phyloP scores from a whole-genome alignment of 1,139 yeast genomes.

The Protomyces inundatus region DNA sequence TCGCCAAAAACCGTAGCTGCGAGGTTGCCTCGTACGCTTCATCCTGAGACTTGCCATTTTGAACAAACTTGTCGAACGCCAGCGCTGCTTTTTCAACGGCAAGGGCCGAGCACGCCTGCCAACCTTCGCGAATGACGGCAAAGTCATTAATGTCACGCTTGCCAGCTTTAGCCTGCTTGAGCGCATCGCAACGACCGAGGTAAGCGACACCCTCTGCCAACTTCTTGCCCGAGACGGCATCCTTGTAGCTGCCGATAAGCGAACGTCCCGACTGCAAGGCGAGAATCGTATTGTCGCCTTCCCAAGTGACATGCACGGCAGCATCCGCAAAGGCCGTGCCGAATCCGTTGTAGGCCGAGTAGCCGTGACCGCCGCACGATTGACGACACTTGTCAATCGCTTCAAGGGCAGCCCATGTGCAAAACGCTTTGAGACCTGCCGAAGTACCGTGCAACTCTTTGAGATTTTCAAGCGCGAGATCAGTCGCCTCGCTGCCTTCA shows the following conservation, averaged over 20 bases:
- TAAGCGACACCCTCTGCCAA: constrained; percentile 38
- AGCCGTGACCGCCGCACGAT: constrained; percentile 97
- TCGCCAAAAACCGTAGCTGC: constrained; percentile 45
- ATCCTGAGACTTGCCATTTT: constrained; percentile 36
- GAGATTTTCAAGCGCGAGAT: constrained; percentile 52
- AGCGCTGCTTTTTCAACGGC: constrained; percentile 41
- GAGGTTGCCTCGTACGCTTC: constrained; percentile 45
- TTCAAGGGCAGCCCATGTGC: constrained; percentile 78
- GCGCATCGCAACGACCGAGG: constrained; percentile 34
- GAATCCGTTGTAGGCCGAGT: constrained; percentile 81
- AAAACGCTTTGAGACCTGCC: constrained; percentile 82
- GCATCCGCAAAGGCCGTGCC: constrained; percentile 86
- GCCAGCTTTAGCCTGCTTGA: constrained; percentile 34
- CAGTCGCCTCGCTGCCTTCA: constrained; percentile 40
- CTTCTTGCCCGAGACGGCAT: constrained; percentile 36
- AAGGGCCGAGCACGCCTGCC: constrained; percentile 43
- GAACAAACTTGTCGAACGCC: constrained; percentile 31
- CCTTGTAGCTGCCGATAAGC: constrained; percentile 38
- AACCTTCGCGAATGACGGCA: constrained; percentile 39
- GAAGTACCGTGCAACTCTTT: constrained; percentile 79
- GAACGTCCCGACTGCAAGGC: constrained; percentile 70
- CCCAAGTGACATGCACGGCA: constrained; percentile 98
- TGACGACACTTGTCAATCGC: constrained; percentile 86
- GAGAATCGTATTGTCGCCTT: constrained; percentile 86
- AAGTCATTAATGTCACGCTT: constrained; percentile 38